Evolutionary conservation across 345 rosid genomes (phyloP).

Genomic region (Arabis alpina): DNA sequence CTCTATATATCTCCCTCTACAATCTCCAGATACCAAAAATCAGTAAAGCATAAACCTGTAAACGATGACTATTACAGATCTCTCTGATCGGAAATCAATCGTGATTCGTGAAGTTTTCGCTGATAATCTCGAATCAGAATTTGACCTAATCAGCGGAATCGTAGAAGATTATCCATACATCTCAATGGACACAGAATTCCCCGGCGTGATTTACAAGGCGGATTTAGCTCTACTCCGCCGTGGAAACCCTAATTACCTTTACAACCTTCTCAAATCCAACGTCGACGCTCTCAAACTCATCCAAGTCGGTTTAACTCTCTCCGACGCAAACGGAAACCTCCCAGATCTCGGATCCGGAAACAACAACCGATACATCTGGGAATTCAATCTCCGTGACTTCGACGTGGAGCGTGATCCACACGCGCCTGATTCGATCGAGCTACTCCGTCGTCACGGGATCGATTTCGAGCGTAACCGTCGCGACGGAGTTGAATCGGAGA

Average conservation of each 20-base stretch:
- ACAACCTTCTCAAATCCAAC: slow-evolving; percentile 74
- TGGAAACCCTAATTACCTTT: slow-evolving; percentile 59
- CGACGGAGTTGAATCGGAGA: slow-evolving; percentile 64
- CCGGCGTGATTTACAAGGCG: slow-evolving; percentile 60
- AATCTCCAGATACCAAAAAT: not conserved
- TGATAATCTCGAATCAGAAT: slow-evolving; percentile 66
- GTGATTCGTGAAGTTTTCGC: slow-evolving; percentile 81
- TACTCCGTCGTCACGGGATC: slow-evolving; percentile 81
- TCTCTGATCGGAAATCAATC: slow-evolving; percentile 34
- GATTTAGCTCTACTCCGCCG: slow-evolving; percentile 34
- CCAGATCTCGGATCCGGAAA: slow-evolving; percentile 59
- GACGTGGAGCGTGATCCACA: slow-evolving; percentile 71
- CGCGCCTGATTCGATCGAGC: slow-evolving; percentile 83
- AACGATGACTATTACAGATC: slow-evolving; percentile 25
- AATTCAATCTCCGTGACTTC: slow-evolving; percentile 89
- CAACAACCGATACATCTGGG: slow-evolving; percentile 65
- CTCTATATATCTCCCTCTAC: not conserved
- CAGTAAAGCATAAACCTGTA: no score
- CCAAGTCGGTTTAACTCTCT: slow-evolving; percentile 87
- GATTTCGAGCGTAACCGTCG: slow-evolving; percentile 69
- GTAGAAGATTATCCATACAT: slow-evolving; percentile 65
- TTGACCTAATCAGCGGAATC: slow-evolving; percentile 60
- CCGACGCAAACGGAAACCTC: slow-evolving; percentile 65
- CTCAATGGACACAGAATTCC: slow-evolving; percentile 96
- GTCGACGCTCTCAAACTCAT: slow-evolving; percentile 80